phyloP scores from a whole-genome alignment of 225 moss, liverwort and hornwort genomes.

The Physcomitrellopsis africana region DNA sequence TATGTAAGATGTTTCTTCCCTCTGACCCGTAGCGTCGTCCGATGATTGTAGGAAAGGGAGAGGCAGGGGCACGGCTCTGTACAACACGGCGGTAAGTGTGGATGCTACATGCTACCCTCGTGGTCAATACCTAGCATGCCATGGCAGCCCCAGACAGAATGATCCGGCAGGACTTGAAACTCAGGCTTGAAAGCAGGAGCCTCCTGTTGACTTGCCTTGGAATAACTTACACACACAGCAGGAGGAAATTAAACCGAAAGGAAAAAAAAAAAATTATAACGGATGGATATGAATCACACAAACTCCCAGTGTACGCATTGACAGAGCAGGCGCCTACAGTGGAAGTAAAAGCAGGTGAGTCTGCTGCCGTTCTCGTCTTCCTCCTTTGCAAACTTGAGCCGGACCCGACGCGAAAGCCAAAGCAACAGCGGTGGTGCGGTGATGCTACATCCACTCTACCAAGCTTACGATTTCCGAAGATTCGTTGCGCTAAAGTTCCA shows the following conservation, averaged over 20 bases:
- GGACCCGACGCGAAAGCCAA: conserved; percentile 4
- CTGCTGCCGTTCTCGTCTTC: background rate
- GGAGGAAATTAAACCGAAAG: background rate
- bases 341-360: background rate
- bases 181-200: background rate
- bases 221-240: background rate
- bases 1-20: background rate
- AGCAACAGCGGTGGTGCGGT: background rate
- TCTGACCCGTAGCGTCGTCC: background rate
- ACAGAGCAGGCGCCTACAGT: background rate
- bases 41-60: conserved; percentile 4
- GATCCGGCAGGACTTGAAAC: conserved; percentile 1
- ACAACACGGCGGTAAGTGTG: background rate
- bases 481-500: too few species aligned
- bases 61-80: background rate
- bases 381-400: background rate
- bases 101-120: background rate
- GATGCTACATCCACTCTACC: background rate
- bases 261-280: background rate
- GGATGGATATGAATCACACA: conserved; percentile 7
- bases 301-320: background rate
- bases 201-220: conserved; percentile 27
- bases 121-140: conserved; percentile 6
- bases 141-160: conserved; percentile 6
- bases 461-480: background rate